Evolutionary conservation across 1,139 yeast species (phyloP).

Genomic region (Blastobotrys buckinghamii): DNA sequence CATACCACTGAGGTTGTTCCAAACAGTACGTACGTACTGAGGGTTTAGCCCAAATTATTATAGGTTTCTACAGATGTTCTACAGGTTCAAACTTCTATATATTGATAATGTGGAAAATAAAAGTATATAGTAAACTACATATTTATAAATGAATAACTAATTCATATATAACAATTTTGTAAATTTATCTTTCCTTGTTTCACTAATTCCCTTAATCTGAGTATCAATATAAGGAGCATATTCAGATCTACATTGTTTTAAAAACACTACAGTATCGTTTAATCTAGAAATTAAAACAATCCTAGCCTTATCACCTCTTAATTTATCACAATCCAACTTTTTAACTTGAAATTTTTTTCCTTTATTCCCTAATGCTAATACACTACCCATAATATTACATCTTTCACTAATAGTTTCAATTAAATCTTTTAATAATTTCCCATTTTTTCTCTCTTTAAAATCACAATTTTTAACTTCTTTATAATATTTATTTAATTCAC

Average conservation of each 20-base stretch:
- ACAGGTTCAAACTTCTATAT: too few relatives aligned
- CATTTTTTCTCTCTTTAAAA: neutral
- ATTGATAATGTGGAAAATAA: too few relatives aligned
- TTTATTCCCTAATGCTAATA: neutral
- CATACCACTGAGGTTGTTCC: too few relatives aligned
- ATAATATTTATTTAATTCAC: neutral
- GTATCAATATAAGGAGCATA: conserved; percentile 1
- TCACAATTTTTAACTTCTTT: conserved; percentile 1
- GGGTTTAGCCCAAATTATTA: too few relatives aligned
- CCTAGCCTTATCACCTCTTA: conserved; percentile 1
- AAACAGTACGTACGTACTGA: too few relatives aligned
- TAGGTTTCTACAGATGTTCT: too few relatives aligned
- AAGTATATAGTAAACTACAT: too few relatives aligned
- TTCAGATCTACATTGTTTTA: conserved; percentile 1
- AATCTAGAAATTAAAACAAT: neutral
- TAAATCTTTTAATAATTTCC: neutral
- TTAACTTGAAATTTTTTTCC: neutral
- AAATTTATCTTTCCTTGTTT: neutral
- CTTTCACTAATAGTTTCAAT: neutral
- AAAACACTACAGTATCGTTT: neutral
- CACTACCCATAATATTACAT: neutral
- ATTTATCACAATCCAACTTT: neutral
- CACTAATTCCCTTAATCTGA: neutral
- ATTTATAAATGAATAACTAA: too few relatives aligned
- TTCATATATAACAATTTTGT: neutral